phyloP scores from a whole-genome alignment of 2,329 filamentous ascomycete species.

The Berkeleyomyces rouxiae region DNA sequence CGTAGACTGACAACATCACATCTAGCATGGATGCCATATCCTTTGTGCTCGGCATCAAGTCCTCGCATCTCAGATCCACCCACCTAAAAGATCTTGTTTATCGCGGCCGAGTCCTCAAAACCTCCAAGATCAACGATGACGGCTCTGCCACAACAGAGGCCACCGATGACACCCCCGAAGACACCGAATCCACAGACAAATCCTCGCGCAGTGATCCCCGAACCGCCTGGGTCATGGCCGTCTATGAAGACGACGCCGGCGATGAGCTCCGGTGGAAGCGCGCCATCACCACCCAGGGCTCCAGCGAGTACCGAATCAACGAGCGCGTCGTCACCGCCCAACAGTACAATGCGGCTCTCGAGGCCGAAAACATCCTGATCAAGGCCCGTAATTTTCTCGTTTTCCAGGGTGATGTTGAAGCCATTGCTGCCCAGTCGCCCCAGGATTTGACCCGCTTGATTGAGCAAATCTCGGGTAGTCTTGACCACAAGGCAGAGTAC shows the following conservation, averaged over 20 bases:
- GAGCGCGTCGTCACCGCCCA: conserved; percentile 74
- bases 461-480: conserved; percentile 90
- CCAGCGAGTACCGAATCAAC: conserved; percentile 95
- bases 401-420: conserved; percentile 95
- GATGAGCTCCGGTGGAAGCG: conserved; percentile 95
- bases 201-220: conserved; percentile 70
- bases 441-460: conserved; percentile 86
- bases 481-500: conserved; percentile 90
- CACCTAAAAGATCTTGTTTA: conserved; percentile 93
- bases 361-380: conserved; percentile 90
- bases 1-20: conserved; percentile 4
- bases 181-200: conserved; percentile 40
- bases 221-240: conserved; percentile 96
- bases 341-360: conserved; percentile 84
- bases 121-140: conserved; percentile 82
- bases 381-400: conserved; percentile 96
- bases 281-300: conserved; percentile 71
- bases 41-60: conserved; percentile 96
- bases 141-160: conserved; percentile 53
- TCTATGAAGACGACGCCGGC: conserved; percentile 93
- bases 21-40: conserved; percentile 95
- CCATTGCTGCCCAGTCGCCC: conserved; percentile 86
- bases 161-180: conserved; percentile 44
- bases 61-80: conserved; percentile 86
- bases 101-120: conserved; percentile 81